Evolutionary conservation across 148 eudicot genomes (phyloP).

Genomic region (Dianthus caryophyllus): DNA sequence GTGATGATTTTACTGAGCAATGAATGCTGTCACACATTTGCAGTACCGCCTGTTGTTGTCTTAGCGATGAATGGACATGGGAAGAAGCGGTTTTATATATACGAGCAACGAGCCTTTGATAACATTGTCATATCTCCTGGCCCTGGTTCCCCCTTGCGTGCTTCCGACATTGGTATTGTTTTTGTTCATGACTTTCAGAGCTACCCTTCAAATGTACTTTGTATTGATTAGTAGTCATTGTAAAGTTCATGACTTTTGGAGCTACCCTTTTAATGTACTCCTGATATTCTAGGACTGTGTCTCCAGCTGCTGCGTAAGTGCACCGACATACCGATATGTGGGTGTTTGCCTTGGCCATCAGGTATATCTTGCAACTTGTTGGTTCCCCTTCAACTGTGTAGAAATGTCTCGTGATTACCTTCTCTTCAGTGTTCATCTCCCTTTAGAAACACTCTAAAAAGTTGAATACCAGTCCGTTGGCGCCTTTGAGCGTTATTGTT

Average conservation of each 20-base stretch:
- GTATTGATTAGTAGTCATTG: background rate
- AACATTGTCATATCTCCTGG: slow-evolving; percentile 98
- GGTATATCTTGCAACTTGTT: slow-evolving; percentile 40
- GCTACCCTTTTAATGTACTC: background rate
- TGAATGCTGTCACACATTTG: background rate
- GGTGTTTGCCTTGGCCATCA: slow-evolving; percentile 99
- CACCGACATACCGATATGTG: slow-evolving; percentile 83
- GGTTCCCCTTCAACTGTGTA: background rate
- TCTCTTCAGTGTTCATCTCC: background rate
- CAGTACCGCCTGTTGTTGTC: slow-evolving; percentile 96
- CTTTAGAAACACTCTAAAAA: background rate
- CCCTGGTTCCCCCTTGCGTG: slow-evolving; percentile 85
- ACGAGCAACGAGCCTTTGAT: slow-evolving; percentile 81
- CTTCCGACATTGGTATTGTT: slow-evolving; percentile 91
- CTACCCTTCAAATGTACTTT: background rate
- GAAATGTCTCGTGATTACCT: background rate
- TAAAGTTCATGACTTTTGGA: slow-evolving; percentile 15
- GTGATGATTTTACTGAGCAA: slow-evolving; percentile 7
- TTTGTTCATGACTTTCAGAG: too few relatives aligned
- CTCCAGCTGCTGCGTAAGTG: slow-evolving; percentile 76
- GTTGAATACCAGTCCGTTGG: slow-evolving; percentile 1
- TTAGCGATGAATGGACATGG: slow-evolving; percentile 94
- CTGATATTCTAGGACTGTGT: slow-evolving; percentile 60
- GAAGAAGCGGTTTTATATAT: slow-evolving; percentile 65
- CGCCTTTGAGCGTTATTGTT: slow-evolving; percentile 2